Evolutionary conservation across 148 eudicot genomes (phyloP).

Genomic region (Linanthus parryae): DNA sequence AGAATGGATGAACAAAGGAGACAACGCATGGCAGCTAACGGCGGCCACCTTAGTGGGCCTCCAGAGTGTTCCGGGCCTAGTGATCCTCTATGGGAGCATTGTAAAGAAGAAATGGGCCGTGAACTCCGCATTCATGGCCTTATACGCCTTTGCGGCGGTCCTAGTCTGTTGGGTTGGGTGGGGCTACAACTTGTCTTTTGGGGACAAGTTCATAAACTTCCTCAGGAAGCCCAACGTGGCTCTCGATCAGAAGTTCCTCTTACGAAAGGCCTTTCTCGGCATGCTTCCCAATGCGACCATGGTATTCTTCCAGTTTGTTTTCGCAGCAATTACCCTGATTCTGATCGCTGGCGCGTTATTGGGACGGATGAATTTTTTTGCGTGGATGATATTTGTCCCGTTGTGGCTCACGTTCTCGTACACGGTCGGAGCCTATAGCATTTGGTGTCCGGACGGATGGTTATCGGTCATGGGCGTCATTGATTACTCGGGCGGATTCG

Average conservation of each 20-base stretch:
- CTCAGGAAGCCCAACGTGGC: conserved; percentile 17
- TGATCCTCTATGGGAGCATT: conserved; percentile 36
- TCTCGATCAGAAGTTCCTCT: conserved; percentile 21
- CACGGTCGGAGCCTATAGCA: conserved; percentile 27
- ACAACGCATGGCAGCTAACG: conserved; percentile 36
- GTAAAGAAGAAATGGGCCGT: conserved; percentile 47
- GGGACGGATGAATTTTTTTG: conserved; percentile 36
- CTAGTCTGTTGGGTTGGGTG: conserved; percentile 40
- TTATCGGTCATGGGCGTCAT: conserved; percentile 21
- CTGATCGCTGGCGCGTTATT: conserved; percentile 33
- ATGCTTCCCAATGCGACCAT: conserved; percentile 29
- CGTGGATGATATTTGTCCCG: conserved; percentile 46
- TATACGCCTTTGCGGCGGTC: conserved; percentile 37
- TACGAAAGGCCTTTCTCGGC: conserved; percentile 15
- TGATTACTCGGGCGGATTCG: conserved; percentile 37
- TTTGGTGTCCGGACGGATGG: conserved; percentile 38
- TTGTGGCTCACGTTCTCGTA: conserved; percentile 37
- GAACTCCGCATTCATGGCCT: conserved; percentile 43
- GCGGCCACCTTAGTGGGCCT: conserved; percentile 32
- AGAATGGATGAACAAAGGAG: conserved; percentile 34
- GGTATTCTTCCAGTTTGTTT: conserved; percentile 39
- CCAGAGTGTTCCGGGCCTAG: conserved; percentile 32
- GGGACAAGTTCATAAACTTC: conserved; percentile 11
- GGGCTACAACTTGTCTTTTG: conserved; percentile 33
- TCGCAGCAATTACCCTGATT: conserved; percentile 37